Evolutionary conservation across 805 yeast species (phyloP), one percentile per base, ranked within the genome.

Genomic region (Teunomyces lycoperdinae): DNA sequence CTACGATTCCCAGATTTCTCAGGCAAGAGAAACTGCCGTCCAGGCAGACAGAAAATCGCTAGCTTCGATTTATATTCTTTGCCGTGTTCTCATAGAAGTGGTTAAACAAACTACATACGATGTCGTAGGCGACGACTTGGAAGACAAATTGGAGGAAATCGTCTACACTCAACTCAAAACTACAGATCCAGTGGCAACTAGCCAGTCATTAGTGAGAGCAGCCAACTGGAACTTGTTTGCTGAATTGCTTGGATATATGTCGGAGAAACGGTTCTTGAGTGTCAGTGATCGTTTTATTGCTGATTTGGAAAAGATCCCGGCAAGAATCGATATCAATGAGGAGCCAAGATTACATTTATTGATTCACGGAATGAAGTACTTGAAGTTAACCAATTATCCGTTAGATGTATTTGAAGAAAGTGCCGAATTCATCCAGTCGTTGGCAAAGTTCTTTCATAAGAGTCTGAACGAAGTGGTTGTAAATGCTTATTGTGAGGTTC

Each of bases 201-300:
- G 73, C 43, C 76, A 71, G 47, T 84, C 89, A 40, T 71, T 83
- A 20, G 88, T 92, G 2, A 79, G 96, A 48, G 84, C 94, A 6
- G 89, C 97, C 0, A 94, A 94, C 63, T 94, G 98, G 98, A 85
- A 87, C 58, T 76, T 91, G 31, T 84, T 94, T 64, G 96, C 98
- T 0, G 87, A 87, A 51, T 71, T 94, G 5, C 67, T 95, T 35
- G 99, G 99, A 1, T 84, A 83, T 53, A 90, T 95, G 96, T 88
- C 96, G 0, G 86, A 81, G 40, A 83, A 83, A 53, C 76, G 95
- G 45, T 90, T 94, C 55, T 63, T 89, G 9, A 84, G 90, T 47
- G 98, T 94, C 1, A 88, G 96, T 60, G 99, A 94, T 63, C 71
- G 96, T 48, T 94, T 94, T 60, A 87, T 94, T 45, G 95, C 96